Evolutionary conservation across 768 basidiomycete species (phyloP).

Genomic region (Trametopsis cervina): DNA sequence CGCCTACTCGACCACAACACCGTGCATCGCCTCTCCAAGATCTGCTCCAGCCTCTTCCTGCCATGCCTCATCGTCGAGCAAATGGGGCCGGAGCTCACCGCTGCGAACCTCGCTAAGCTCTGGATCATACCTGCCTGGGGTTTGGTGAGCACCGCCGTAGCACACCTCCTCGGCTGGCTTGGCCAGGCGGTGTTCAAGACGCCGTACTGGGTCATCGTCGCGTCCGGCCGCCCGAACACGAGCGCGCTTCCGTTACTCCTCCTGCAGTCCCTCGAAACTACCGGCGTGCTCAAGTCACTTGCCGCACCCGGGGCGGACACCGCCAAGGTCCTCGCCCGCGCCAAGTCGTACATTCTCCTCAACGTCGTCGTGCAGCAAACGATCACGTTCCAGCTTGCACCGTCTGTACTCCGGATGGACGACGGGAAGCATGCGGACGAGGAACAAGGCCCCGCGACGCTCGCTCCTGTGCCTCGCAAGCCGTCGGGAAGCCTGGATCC

Average conservation of each 20-base stretch:
- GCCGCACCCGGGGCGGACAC: slow-evolving; percentile 12
- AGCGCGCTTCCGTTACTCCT: slow-evolving; percentile 25
- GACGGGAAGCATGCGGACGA: slow-evolving; percentile 5
- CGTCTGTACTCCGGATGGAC: slow-evolving; percentile 17
- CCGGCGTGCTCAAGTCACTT: slow-evolving; percentile 21
- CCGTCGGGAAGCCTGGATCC: slow-evolving; percentile 13
- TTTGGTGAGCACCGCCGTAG: slow-evolving; percentile 19
- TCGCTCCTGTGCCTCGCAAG: not conserved
- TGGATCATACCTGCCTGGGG: slow-evolving; percentile 26
- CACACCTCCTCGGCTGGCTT: slow-evolving; percentile 21
- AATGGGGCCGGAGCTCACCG: slow-evolving; percentile 25
- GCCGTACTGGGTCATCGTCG: slow-evolving; percentile 24
- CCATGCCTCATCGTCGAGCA: slow-evolving; percentile 25
- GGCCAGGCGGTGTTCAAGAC: slow-evolving; percentile 17
- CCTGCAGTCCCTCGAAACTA: slow-evolving; percentile 18
- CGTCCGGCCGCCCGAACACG: slow-evolving; percentile 23
- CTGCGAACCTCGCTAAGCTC: slow-evolving; percentile 11
- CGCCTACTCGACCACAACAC: slow-evolving; percentile 18
- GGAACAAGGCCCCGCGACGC: slow-evolving; percentile 9
- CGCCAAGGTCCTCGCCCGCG: slow-evolving; percentile 17
- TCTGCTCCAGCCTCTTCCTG: slow-evolving; percentile 24
- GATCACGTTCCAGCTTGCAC: slow-evolving; percentile 24
- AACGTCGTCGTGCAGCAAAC: slow-evolving; percentile 25
- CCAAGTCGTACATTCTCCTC: slow-evolving; percentile 23
- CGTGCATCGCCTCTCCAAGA: slow-evolving; percentile 19